These are phyloP conservation scores for Rubia balearica DNA, from an alignment of 305 asterid species.

Conservation along the genomic window DNA sequence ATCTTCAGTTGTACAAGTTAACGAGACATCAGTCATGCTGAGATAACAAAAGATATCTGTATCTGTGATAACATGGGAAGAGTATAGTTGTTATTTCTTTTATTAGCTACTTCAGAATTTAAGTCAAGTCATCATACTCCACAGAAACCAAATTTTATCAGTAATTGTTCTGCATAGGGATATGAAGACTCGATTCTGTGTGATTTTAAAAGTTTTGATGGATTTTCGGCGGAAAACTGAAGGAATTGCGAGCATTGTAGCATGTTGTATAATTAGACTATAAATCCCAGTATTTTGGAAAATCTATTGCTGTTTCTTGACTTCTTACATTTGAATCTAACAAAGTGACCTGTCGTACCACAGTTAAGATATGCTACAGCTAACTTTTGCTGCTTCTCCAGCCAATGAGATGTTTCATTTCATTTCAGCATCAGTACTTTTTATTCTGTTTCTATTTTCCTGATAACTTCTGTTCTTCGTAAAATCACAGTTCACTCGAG, in stretches of 20 bases:
- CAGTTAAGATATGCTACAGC: background rate
- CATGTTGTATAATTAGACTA: background rate
- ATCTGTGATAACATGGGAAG: background rate
- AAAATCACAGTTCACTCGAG: slow-evolving; percentile 75
- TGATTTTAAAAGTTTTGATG: background rate
- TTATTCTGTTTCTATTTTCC: background rate
- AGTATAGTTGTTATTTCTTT: background rate
- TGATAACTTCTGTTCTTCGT: slow-evolving; percentile 14
- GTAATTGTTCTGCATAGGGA: background rate
- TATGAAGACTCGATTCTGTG: background rate
- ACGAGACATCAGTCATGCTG: background rate
- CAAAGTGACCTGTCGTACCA: background rate
- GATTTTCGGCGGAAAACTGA: background rate
- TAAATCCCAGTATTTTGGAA: background rate
- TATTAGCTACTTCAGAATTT: background rate
- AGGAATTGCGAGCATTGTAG: background rate
- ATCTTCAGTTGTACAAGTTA: background rate
- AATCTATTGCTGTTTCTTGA: background rate
- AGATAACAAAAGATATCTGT: background rate
- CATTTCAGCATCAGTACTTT: slow-evolving; percentile 9
- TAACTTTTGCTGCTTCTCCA: background rate
- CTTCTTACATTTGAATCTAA: background rate
- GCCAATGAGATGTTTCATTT: background rate
- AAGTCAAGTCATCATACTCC: background rate
- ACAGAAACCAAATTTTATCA: background rate